Percentiles rank a stretch among this genome's conserved stretches.
phyloP scores from a whole-genome alignment of 75 land plant species.

The Pinus tabuliformis region DNA sequence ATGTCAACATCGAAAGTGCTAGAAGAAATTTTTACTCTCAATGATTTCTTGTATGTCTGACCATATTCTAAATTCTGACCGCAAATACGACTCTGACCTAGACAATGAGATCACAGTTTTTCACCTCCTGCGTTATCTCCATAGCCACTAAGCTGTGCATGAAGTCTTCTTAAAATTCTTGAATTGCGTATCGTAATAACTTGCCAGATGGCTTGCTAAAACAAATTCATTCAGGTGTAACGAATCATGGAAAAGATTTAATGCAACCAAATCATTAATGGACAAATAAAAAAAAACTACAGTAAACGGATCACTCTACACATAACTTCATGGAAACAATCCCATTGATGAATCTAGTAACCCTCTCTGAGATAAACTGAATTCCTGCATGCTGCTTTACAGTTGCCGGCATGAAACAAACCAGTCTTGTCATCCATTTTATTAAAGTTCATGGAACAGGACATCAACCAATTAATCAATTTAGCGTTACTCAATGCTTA shows the following conservation, averaged over 20 bases:
- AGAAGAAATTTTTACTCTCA: no score
- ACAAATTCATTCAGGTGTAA: background rate
- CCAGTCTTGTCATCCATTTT: background rate
- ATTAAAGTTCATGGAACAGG: background rate
- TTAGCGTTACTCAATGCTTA: background rate
- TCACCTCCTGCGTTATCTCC: no score
- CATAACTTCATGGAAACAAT: background rate
- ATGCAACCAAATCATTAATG: background rate
- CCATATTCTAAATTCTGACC: no score
- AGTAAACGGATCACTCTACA: background rate
- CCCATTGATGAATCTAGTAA: background rate
- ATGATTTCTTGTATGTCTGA: no score
- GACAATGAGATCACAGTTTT: no score
- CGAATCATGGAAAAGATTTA: background rate
- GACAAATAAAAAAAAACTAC: background rate
- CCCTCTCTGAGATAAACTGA: background rate
- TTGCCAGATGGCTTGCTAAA: background rate
- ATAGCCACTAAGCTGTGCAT: no score
- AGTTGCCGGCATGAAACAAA: background rate
- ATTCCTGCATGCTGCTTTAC: background rate
- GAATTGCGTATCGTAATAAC: background rate
- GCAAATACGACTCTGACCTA: no score
- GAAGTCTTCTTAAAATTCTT: background rate
- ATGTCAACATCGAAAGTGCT: no score
- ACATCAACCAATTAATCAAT: background rate